Evolutionary conservation across 495 filamentous ascomycete genomes (phyloP), one percentile per base, ranked within the genome.

Genomic region (Aspergillus nanangensis): DNA sequence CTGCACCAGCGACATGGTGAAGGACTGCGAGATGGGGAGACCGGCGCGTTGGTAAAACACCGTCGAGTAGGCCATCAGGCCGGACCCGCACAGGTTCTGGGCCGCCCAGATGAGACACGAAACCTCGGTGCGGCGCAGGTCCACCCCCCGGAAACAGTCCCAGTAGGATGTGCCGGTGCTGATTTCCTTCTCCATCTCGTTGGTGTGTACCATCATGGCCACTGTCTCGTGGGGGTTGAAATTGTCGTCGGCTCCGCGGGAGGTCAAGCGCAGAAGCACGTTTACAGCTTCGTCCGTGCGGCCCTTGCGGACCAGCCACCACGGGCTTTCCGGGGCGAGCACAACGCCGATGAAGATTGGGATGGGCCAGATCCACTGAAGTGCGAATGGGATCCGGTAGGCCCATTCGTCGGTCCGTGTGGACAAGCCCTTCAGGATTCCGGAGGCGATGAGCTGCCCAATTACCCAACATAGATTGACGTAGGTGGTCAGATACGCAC

Each of bases 341-440:
- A 69, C 67, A 54, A 82, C 74, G 21, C 79, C 78, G 36, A 84
- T 65, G 25, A 82, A 71, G 8, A 87, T 71, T 3, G 83, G 83
- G 1, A 81, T 59, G 0, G 84, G 83, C 80, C 82, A 88, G 60
- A 84, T 78, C 84, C 84, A 89, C 59, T 88, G 84, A 4, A 86
- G 57, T 8, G 75, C 79, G 49, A 82, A 86, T 0, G 79, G 77
- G 37, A 78, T 75, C 13, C 77, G 68, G 55, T 80, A 83, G 3
- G 71, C 71, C 79, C 79, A 82, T 44, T 78, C 51, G 36, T 76
- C 73, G 0, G 59, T 36, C 5, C 72, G 62, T 9, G 58, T 57
- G 17, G 76, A 51, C 57, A 82, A 72, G 33, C 67, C 70, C 55
- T 75, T 77, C 47, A 86, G 74, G 22, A 86, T 81, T 10, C 81